Percentiles rank a stretch among this genome's conserved stretches.
These are phyloP conservation scores for Malassezia nana DNA, from an alignment of 1,284 basidiomycete species.

Conservation along the genomic window DNA sequence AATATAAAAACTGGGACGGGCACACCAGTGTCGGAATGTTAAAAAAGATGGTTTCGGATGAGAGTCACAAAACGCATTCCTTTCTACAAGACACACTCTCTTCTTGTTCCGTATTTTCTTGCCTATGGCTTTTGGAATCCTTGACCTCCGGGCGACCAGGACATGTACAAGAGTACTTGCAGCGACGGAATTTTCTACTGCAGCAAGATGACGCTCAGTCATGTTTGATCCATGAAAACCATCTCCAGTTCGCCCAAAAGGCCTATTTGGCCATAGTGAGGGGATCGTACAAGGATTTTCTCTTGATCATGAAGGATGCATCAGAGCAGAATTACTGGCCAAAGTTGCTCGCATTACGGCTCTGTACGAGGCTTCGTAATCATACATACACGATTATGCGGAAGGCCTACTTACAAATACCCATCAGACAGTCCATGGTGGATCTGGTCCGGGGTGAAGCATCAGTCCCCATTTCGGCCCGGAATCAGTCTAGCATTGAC, in stretches of 20 bases:
- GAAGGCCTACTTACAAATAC: slow-evolving; percentile 9
- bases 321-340: not conserved
- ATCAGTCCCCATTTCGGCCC: not conserved
- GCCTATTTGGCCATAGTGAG: not conserved
- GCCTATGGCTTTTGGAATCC: slow-evolving; percentile 10
- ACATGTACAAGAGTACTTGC: slow-evolving; percentile 9
- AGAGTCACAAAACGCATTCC: not conserved
- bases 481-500: not conserved
- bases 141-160: slow-evolving; percentile 1
- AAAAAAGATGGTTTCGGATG: not conserved
- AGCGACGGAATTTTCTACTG: not conserved
- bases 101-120: not conserved
- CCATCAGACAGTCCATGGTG: not conserved
- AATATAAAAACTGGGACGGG: not conserved
- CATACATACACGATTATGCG: not conserved
- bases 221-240: not conserved
- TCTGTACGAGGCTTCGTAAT: not conserved
- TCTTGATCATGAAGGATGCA: not conserved
- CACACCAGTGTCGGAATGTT: not conserved
- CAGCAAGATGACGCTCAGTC: not conserved
- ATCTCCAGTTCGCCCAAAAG: not conserved
- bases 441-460: not conserved
- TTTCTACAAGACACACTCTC: not conserved
- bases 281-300: not conserved
- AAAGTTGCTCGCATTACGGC: not conserved